Base-by-base conservation (phyloP, 345 rosid species). In the Corchorus olitorius region DNA sequence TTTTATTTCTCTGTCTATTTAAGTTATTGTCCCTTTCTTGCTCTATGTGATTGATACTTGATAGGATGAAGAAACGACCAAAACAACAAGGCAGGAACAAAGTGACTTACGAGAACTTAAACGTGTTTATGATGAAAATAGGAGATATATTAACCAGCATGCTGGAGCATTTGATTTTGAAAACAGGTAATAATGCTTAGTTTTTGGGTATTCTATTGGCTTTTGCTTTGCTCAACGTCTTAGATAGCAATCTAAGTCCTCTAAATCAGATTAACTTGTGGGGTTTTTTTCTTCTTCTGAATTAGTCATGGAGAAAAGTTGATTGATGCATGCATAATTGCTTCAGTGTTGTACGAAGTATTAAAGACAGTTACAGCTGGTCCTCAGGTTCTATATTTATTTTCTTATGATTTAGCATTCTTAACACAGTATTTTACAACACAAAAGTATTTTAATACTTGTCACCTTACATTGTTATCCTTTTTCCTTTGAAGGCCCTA, bases 281-380 rank as follows among this genome's bases (percentile, higher is more conserved):
- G 76, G 27, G 0, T 27, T 27, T 27, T 17, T 8, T 41, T 58
- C 11, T n/a, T 50, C 3, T 70, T 41, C 43, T 48, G 53, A 35
- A 76, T 61, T 78, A 83, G 85, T 79, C 88, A 77, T 78, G 84
- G 89, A 74, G 93, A 88, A 78, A 89, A 80, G 87, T 68, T 91
- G 88, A 82, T 76, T 55, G 85, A 67, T 80, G 94, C 92, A 63
- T 81, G 85, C 6, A 83, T 81, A 81, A 90, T 93, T 82, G 94
- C 87, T 83, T 86, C 93, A 45, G 98, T 86, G 61, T 75, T 95
- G 82, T 81, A 72, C 76, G 96, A 91, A 84, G 99, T 95, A 68
- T 70, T 91, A 20, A 87, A 86, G 85, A 82, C 89, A 4, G 84
- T 95, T 71, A 76, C 85, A 45, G 87, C 91, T 73, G 95, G 87